phyloP scores from a whole-genome alignment of 768 basidiomycete genomes.

The Rhodotorula toruloides region DNA sequence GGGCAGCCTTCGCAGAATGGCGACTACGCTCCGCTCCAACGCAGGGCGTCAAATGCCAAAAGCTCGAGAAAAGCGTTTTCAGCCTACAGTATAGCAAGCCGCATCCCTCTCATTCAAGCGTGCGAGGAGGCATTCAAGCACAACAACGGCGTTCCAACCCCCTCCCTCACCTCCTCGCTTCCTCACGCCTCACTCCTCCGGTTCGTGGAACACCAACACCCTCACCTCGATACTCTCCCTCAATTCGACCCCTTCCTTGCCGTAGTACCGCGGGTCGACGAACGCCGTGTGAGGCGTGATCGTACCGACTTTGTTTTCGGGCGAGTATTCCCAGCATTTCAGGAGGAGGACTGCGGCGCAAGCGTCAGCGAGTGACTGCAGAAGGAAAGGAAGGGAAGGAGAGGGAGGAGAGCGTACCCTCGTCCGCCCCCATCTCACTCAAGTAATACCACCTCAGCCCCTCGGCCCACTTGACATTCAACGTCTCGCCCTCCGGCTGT shows the following conservation, averaged over 20 bases:
- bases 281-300: constrained; percentile 34
- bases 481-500: constrained; percentile 31
- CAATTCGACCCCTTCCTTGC: constrained; percentile 12
- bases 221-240: constrained; percentile 35
- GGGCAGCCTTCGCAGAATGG: no score
- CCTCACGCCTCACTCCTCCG: constrained; percentile 1
- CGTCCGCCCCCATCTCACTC: constrained; percentile 23
- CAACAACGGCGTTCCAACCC: no score
- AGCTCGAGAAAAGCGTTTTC: no score
- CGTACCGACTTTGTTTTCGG: constrained; percentile 1
- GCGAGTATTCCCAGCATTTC: constrained; percentile 31
- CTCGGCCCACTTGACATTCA: constrained; percentile 4
- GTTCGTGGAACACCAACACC: constrained; percentile 34
- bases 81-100: no score
- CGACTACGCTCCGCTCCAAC: no score
- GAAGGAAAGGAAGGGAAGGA: neutral
- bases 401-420: constrained; percentile 5
- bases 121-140: no score
- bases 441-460: constrained; percentile 31
- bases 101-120: no score
- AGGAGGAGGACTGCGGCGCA: constrained; percentile 16
- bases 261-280: constrained; percentile 16
- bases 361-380: neutral
- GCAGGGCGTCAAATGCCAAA: no score
- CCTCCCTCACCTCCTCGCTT: neutral